Base-by-base conservation (phyloP, 345 rosid species). In the Trapa bicornis region DNA sequence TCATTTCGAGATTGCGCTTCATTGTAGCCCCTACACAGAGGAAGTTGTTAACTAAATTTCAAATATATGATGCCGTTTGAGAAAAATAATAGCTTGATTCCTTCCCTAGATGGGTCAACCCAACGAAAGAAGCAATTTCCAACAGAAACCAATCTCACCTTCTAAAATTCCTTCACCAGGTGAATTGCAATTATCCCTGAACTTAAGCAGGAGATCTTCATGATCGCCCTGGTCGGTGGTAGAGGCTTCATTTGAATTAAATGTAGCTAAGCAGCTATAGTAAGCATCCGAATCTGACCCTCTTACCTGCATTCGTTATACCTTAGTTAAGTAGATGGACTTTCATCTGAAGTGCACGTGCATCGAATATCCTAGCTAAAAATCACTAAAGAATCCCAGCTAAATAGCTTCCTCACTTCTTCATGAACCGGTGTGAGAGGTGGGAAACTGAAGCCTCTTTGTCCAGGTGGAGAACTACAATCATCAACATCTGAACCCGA, bases 231-330 rank as follows among this genome's bases (percentile, higher is more conserved):
- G 29, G 29, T 22, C 29, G 29, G 29, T 22, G 29, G 29, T 22
- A 22, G 29, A 22, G 29, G 29, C 29, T 77, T 82, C 78, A 70
- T 80, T 70, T 62, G 68, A 16, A 64, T 75, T 47, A 69, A 82
- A 80, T 72, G 72, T 79, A 53, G 85, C 93, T 53, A 85, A 79
- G 66, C 96, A 93, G 72, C 91, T 86, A 77, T 85, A 84, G 82
- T 86, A 87, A 41, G 81, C 78, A 67, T 74, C 85, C 22, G 85
- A 76, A 72, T 93, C 92, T 0, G 78, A 77, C 64, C 73, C 33
- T 75, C 79, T 77, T 65, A 65, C 82, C 98, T 93, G 84, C 52
- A 72, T 32, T 52, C 65, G n/a, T 33, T 36, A 54, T 47, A 52
- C 65, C 50, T 61, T 32, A 16, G 56, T 50, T 10, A 60, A 36